Evolutionary conservation across 2,329 filamentous ascomycete genomes (phyloP).

Genomic region (Hirsutella rhossiliensis): DNA sequence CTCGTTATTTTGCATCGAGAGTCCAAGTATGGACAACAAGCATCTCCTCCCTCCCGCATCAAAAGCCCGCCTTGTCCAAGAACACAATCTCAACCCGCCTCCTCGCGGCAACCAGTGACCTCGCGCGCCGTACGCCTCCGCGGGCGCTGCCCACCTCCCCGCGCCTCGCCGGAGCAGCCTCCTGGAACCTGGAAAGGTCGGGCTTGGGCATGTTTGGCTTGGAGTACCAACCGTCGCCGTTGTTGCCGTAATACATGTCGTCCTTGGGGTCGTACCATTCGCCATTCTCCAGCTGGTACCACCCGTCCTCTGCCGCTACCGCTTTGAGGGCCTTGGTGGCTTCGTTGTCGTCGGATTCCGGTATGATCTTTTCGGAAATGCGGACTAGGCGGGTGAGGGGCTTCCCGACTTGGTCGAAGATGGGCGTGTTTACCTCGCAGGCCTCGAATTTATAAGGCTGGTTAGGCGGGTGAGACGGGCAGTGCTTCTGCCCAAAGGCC

Average conservation of each 20-base stretch:
- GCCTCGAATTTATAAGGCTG: neutral
- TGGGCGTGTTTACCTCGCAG: neutral
- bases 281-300: neutral
- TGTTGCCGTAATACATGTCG: neutral
- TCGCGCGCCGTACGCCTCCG: too few relatives aligned
- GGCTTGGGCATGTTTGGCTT: neutral
- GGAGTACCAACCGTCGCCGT: neutral
- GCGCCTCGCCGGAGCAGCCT: too few relatives aligned
- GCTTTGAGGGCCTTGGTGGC: neutral
- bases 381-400: neutral
- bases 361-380: neutral
- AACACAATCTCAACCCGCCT: too few relatives aligned
- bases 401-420: neutral
- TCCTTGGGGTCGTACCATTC: constrained; percentile 1
- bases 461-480: neutral
- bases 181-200: neutral
- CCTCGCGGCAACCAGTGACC: too few relatives aligned
- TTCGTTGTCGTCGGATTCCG: too few relatives aligned
- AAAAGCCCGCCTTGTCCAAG: too few relatives aligned
- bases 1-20: too few relatives aligned
- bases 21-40: too few relatives aligned
- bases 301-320: neutral
- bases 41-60: too few relatives aligned
- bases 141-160: too few relatives aligned
- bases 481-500: neutral